These are phyloP conservation scores for Nevesoporus exiguus DNA, from an alignment of 768 basidiomycete species.

Conservation along the genomic window DNA sequence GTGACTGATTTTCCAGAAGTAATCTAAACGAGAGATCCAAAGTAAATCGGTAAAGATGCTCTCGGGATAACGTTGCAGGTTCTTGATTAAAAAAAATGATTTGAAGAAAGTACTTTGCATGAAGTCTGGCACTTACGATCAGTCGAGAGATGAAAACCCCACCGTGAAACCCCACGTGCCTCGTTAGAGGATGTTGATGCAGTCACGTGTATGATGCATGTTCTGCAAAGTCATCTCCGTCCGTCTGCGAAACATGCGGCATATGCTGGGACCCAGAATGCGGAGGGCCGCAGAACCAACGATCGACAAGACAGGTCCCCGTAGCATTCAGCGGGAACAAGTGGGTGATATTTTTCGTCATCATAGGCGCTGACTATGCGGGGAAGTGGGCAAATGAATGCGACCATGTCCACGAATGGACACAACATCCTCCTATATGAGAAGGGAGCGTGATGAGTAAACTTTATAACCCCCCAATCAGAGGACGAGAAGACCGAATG, in stretches of 20 bases:
- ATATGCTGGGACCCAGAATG: not conserved
- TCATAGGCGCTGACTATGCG: conserved; percentile 20
- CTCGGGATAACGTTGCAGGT: not conserved
- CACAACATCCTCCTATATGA: not conserved
- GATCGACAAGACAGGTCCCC: conserved; percentile 3
- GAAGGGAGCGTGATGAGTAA: not conserved
- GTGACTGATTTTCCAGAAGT: not conserved
- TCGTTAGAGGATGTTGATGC: not conserved
- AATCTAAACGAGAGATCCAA: not conserved
- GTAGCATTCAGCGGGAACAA: conserved; percentile 19
- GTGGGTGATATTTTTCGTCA: conserved; percentile 15
- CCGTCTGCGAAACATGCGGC: conserved; percentile 5
- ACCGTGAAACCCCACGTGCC: not conserved
- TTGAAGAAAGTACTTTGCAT: not conserved
- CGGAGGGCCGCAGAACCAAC: not conserved
- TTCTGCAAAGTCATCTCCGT: conserved; percentile 26
- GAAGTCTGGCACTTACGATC: not conserved
- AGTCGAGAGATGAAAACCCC: not conserved
- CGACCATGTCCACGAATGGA: not conserved
- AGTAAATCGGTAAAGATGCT: not conserved
- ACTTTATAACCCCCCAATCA: not conserved
- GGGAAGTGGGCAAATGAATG: not conserved
- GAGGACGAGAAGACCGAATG: not conserved
- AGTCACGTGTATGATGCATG: conserved; percentile 7
- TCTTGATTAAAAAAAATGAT: not conserved